Evolutionary conservation across 148 eudicot species (phyloP), one percentile per base, ranked within the genome.

Genomic region (Pharnaceum exiguum): DNA sequence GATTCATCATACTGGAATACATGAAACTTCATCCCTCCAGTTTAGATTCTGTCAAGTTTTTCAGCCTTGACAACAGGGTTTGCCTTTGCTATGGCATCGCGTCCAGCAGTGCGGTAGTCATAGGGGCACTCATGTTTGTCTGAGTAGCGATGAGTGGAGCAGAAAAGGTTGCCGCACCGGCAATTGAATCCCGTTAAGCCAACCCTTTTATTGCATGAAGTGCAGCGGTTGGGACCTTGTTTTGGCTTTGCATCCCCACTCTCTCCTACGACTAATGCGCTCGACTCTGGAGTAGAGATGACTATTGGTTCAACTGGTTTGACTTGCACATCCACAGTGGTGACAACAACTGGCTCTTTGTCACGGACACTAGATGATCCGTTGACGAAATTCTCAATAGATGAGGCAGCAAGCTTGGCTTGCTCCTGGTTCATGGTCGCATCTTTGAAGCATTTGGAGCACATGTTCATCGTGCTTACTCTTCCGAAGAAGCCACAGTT

Each of bases 401-500:
- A 85, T 6, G 88, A 75, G 16, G 81, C 85, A 30, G 85, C 95
- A 43, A 80, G 71, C 62, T 78, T 74, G 17, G 84, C 83, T 50
- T 87, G 87, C 58, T 87, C 90, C 66, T 83, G 71, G 57, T 87
- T 83, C 55, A 83, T 69, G 12, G 71, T 44, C 25, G 73, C 33
- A 38, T 88, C 88, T 56, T 78, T 82, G 86, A 84, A 79, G 71
- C 96, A 88, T 70, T 88, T 88, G 64, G 96, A 88, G 57, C 96
- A 88, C 83, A 88, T 77, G 63, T 84, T 84, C 85, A 82, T 77
- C 36, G 87, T 88, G 3, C 82, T 84, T 4, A 81, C 79, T 52
- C 91, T 79, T 23, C 96, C 96, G 22, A 88, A 88, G 63, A 88
- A 88, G 71, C 96, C 96, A 50, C 96, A 88, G 76, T 79, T 84